These are phyloP conservation scores for Luffa acutangula DNA, from an alignment of 306 rosid genomes.

Conservation along the genomic window DNA sequence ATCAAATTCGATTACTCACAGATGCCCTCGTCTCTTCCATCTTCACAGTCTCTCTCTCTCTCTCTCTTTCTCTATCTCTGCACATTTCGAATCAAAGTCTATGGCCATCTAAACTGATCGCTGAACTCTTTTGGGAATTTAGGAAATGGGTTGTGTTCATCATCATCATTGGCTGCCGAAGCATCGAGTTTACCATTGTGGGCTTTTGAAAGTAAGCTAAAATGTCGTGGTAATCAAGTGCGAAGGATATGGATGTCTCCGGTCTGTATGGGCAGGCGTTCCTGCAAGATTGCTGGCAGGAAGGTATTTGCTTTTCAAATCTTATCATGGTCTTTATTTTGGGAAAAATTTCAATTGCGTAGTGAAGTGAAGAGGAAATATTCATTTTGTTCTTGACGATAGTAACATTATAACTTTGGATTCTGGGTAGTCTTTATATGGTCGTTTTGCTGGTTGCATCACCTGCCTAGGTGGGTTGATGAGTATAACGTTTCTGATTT, in stretches of 20 bases:
- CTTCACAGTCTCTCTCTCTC: constrained; percentile 24
- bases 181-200: constrained; percentile 14
- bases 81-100: background rate
- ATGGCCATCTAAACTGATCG: constrained; percentile 3
- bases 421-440: background rate
- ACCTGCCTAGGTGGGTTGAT: background rate
- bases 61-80: constrained; percentile 1
- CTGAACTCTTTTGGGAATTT: constrained; percentile 16
- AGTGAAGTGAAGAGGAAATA: background rate
- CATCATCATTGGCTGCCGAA: constrained; percentile 18
- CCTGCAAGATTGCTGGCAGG: constrained; percentile 88
- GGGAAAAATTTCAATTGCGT: background rate
- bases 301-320: constrained; percentile 32
- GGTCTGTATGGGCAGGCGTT: constrained; percentile 86
- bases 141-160: constrained; percentile 38
- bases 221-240: constrained; percentile 3
- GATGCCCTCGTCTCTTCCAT: constrained; percentile 17
- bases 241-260: constrained; percentile 52
- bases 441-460: background rate
- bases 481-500: background rate
- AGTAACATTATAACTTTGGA: background rate
- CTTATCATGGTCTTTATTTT: background rate
- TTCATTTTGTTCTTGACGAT: background rate
- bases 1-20: constrained; percentile 26
- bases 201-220: background rate